Conservation (phyloP, 1,284 basidiomycete species). For the Pyrrhoderma noxium region DNA sequence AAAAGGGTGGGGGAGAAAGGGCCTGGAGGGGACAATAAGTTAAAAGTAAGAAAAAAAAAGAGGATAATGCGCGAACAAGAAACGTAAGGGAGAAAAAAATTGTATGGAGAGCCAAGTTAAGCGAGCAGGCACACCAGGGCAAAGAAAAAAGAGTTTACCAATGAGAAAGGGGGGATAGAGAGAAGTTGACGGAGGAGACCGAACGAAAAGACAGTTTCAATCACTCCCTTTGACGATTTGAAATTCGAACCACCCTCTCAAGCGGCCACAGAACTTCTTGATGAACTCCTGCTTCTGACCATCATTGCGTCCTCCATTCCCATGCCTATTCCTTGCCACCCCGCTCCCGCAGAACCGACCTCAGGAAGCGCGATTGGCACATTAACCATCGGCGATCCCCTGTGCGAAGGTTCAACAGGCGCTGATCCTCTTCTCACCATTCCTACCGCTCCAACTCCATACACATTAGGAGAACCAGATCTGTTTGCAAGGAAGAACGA, state of each 20-base stretch:
- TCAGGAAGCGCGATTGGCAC: conserved; percentile 27
- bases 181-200: too few species aligned
- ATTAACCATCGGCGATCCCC: conserved; percentile 11
- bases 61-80: conserved; percentile 4
- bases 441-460: conserved; percentile 5
- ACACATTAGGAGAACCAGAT: not conserved
- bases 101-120: too few species aligned
- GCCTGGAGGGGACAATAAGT: not conserved
- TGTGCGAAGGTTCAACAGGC: conserved; percentile 18
- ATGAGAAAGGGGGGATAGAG: too few species aligned
- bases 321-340: conserved; percentile 34
- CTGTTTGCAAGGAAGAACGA: conserved; percentile 30
- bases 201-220: too few species aligned
- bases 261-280: conserved; percentile 23
- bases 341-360: conserved; percentile 30
- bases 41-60: conserved; percentile 2
- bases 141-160: too few species aligned
- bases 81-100: too few species aligned
- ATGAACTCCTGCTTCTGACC: conserved; percentile 19
- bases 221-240: too few species aligned
- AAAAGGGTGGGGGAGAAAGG: not conserved
- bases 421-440: conserved; percentile 22
- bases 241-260: conserved; percentile 16
- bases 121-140: too few species aligned
- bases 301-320: conserved; percentile 20